These are phyloP conservation scores for Pythium monospermum DNA, from an alignment of 352 stramenopile genomes.

Conservation along the genomic window DNA sequence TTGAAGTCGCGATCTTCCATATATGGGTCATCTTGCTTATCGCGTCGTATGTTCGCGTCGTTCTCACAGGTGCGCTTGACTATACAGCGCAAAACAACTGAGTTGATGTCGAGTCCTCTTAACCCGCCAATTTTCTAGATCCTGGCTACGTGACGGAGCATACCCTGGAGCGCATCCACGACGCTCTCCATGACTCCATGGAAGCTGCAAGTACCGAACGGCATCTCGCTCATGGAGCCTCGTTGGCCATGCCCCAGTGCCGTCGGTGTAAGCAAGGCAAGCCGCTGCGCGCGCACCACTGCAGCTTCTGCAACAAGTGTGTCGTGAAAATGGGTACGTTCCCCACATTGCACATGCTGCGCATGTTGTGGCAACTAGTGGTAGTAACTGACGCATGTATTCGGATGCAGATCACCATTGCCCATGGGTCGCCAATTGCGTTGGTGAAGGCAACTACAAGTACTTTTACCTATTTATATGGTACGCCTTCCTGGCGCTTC, in stretches of 20 bases:
- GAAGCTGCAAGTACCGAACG: constrained; percentile 39
- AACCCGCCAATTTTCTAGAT: constrained; percentile 29
- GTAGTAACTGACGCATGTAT: neutral
- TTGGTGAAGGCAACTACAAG: constrained; percentile 83
- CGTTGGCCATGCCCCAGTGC: constrained; percentile 28
- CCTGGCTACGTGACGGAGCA: constrained; percentile 70
- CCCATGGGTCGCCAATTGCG: constrained; percentile 91
- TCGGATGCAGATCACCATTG: constrained; percentile 97
- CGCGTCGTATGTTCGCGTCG: constrained; percentile 67
- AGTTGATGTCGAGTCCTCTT: neutral
- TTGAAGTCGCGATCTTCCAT: constrained; percentile 57
- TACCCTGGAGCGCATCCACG: constrained; percentile 53
- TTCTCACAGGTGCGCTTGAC: constrained; percentile 50
- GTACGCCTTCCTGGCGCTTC: constrained; percentile 63
- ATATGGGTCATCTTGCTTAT: constrained; percentile 41
- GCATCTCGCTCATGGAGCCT: neutral
- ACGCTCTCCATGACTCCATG: constrained; percentile 57
- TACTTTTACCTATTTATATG: constrained; percentile 85
- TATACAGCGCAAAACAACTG: neutral
- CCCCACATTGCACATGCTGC: neutral
- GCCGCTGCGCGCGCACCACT: constrained; percentile 80
- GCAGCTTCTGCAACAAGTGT: constrained; percentile 82
- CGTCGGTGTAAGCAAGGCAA: constrained; percentile 66
- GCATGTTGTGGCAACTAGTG: neutral
- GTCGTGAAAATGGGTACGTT: constrained; percentile 81